Evolutionary conservation across 495 filamentous ascomycete genomes (phyloP).

Genomic region (Aspergillus asperescens): DNA sequence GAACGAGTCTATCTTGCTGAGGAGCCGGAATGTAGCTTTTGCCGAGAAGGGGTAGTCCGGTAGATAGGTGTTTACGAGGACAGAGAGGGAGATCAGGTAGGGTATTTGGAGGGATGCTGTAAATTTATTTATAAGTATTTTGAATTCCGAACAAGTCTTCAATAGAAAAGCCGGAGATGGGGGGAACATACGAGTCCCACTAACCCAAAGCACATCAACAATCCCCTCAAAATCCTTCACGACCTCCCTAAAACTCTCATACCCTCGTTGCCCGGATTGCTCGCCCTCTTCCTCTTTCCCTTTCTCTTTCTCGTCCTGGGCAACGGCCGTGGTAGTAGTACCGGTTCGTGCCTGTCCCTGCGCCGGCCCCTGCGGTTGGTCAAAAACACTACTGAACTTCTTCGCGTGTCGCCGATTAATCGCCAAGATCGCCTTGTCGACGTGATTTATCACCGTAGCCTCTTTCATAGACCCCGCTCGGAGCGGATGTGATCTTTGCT

Average conservation of each 20-base stretch:
- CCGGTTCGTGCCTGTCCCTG: slow-evolving; percentile 14
- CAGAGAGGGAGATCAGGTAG: slow-evolving; percentile 71
- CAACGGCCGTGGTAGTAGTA: background rate
- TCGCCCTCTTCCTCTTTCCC: background rate
- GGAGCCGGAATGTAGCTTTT: slow-evolving; percentile 54
- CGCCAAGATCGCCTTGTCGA: slow-evolving; percentile 55
- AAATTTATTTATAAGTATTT: background rate
- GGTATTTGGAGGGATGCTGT: slow-evolving; percentile 77
- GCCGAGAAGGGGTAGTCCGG: slow-evolving; percentile 62
- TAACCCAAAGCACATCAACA: slow-evolving; percentile 75
- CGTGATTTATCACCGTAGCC: slow-evolving; percentile 63
- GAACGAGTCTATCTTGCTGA: slow-evolving; percentile 72
- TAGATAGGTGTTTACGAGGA: slow-evolving; percentile 60
- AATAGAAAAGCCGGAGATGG: background rate
- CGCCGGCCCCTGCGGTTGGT: slow-evolving; percentile 7
- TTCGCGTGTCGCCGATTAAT: slow-evolving; percentile 70
- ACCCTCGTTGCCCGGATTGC: slow-evolving; percentile 53
- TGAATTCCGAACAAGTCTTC: too few species aligned
- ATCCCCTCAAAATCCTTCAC: slow-evolving; percentile 64
- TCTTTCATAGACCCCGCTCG: slow-evolving; percentile 71
- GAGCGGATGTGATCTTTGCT: slow-evolving; percentile 58
- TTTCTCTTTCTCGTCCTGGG: background rate
- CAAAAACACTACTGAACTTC: slow-evolving; percentile 56
- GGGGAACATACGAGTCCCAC: slow-evolving; percentile 64
- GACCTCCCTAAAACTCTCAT: slow-evolving; percentile 62